These are phyloP conservation scores for Agaricus blazei DNA, from an alignment of 768 basidiomycete genomes.

Conservation along the genomic window DNA sequence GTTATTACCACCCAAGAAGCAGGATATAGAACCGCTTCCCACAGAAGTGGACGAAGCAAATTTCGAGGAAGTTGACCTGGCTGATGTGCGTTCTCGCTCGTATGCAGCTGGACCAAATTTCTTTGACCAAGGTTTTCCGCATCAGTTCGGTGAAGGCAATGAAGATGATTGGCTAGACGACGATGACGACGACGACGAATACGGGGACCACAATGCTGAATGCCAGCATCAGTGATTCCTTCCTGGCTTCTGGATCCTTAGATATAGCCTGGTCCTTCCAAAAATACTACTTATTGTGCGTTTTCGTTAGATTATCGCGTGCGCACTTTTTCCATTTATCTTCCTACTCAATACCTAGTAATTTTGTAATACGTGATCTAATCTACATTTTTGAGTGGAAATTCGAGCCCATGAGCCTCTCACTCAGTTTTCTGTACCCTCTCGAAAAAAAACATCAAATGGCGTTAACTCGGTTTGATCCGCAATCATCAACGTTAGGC, in stretches of 20 bases:
- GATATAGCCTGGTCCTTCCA: neutral
- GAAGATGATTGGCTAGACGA: constrained; percentile 71
- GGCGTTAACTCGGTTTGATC: neutral
- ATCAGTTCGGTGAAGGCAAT: constrained; percentile 68
- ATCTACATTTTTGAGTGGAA: neutral
- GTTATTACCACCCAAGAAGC: constrained; percentile 74
- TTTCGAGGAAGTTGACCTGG: constrained; percentile 15
- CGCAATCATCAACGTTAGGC: neutral
- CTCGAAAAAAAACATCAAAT: neutral
- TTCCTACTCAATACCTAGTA: neutral
- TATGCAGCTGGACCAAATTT: constrained; percentile 69
- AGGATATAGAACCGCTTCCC: constrained; percentile 66
- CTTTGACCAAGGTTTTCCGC: constrained; percentile 71
- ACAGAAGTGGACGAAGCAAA: constrained; percentile 64
- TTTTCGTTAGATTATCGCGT: neutral
- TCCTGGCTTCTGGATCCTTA: neutral
- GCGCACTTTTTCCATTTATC: neutral
- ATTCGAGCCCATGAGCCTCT: neutral
- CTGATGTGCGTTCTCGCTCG: constrained; percentile 76
- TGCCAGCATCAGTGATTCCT: constrained; percentile 51
- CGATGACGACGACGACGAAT: constrained; percentile 58
- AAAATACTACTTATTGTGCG: neutral
- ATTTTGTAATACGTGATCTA: constrained; percentile 3
- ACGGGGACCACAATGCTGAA: constrained; percentile 39
- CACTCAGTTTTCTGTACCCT: neutral